Percentiles rank a stretch among this genome's conserved stretches.
These are phyloP conservation scores for Venturia aucupariae DNA, from an alignment of 2,329 filamentous ascomycete genomes.

Conservation along the genomic window DNA sequence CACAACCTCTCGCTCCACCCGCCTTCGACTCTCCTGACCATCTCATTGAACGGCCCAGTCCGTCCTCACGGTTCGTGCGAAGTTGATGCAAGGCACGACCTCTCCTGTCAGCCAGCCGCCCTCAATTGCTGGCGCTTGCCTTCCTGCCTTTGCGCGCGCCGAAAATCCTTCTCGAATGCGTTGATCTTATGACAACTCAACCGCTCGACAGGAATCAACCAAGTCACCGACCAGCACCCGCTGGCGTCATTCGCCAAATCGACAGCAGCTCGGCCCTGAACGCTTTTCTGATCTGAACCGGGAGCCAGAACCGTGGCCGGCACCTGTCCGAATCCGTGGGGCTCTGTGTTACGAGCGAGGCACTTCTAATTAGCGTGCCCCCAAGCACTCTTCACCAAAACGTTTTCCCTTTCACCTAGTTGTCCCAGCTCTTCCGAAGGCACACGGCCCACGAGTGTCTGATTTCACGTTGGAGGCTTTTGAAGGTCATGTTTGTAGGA, in stretches of 20 bases:
- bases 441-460: not conserved
- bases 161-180: not conserved
- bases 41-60: not conserved
- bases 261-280: not conserved
- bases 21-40: not conserved
- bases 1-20: not conserved
- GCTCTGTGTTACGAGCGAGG: constrained; percentile 4
- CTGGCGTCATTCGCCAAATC: not conserved
- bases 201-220: not conserved
- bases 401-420: constrained; percentile 1
- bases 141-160: not conserved
- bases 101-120: not conserved
- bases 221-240: not conserved
- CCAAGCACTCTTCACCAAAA: constrained; percentile 10
- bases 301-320: constrained; percentile 3
- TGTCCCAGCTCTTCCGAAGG: constrained; percentile 7
- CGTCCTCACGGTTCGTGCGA: constrained; percentile 1
- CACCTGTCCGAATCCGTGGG: constrained; percentile 4
- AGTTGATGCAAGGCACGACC: constrained; percentile 9
- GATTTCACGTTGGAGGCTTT: not conserved
- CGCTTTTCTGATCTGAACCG: not conserved
- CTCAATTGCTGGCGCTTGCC: not conserved
- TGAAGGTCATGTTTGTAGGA: not conserved
- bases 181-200: not conserved
- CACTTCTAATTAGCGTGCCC: constrained; percentile 9